Evolutionary conservation across 208 protist species (phyloP), one percentile per base, ranked within the genome.

Genomic region (Acanthamoeba triangularis): DNA sequence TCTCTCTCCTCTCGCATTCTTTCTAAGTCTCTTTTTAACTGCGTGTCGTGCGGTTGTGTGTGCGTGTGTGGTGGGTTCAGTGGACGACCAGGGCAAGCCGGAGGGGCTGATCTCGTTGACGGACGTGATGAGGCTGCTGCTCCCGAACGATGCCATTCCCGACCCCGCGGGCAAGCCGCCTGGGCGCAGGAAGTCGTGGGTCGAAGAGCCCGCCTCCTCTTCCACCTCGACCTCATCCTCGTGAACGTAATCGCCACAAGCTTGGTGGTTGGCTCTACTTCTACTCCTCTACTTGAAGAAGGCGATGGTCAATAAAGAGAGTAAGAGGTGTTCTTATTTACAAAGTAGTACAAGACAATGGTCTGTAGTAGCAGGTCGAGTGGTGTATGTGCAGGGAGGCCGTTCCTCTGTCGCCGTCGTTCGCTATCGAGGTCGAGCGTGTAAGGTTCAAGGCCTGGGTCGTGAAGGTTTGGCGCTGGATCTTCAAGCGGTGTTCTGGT

Each of bases 81-180:
- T 94, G 35, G 67, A 94, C 37, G 90, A 74, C 16, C 61, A 94
- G 13, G 30, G 47, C 18, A 54, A 30, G 20, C 90, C 90, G 11
- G 33, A 56, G 13, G 90, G 90, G 1, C 1, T 94, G 63, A 52
- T 94, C 14, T 35, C 90, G 14, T 28, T 94, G 67, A 94, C 90
- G 6, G 90, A 94, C 90, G 23, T 94, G n/a, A 94, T 94, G 90
- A 76, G 90, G 47, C 90, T 94, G 13, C 80, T 94, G 13, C 61
- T 65, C 33, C 85, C 85, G 23, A 92, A 74, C 61, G 85, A 92
- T 23, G 54, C 54, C 54, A 56, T 85, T 23, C 14, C 47, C 20
- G 76, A 85, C 0, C 76, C 76, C 4, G 76, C 76, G 7, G 76
- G 76, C 76, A 85, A 85, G 76, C 76, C 76, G 8, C 76, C 76